Conservation (phyloP, 768 basidiomycete genomes). For the Hygrophorus pudorinus region DNA sequence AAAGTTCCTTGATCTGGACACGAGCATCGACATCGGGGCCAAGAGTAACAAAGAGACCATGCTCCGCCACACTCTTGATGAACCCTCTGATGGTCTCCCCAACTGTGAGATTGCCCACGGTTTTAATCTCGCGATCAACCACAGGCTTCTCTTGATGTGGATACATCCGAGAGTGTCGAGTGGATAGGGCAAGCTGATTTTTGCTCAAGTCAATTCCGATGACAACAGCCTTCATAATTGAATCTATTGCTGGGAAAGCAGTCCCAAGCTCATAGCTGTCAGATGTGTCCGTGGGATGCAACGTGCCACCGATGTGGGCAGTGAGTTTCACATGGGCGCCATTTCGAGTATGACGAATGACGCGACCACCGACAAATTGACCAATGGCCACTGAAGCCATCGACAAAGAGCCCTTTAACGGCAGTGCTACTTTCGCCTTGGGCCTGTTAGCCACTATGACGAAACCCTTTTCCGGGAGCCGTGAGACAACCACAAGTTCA, state of each 20-base stretch:
- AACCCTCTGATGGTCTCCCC: constrained; percentile 82
- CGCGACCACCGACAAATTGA: constrained; percentile 71
- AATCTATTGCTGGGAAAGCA: constrained; percentile 51
- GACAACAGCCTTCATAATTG: constrained; percentile 62
- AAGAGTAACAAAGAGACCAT: constrained; percentile 83
- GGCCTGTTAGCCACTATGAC: constrained; percentile 76
- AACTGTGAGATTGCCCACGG: constrained; percentile 49
- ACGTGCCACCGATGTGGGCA: constrained; percentile 56
- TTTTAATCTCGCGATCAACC: constrained; percentile 60
- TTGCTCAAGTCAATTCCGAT: constrained; percentile 56
- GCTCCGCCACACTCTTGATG: constrained; percentile 77
- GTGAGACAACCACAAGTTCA: constrained; percentile 81
- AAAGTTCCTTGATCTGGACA: constrained; percentile 88
- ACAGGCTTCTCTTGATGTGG: constrained; percentile 39
- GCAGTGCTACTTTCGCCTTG: constrained; percentile 38
- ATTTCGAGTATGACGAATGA: constrained; percentile 59
- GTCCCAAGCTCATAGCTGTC: constrained; percentile 65
- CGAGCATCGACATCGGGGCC: constrained; percentile 81
- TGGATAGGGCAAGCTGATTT: constrained; percentile 71
- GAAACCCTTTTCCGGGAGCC: constrained; percentile 76
- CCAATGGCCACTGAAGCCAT: constrained; percentile 63
- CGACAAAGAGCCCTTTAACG: constrained; percentile 42
- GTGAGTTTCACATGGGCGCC: constrained; percentile 76
- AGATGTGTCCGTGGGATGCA: constrained; percentile 73
- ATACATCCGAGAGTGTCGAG: constrained; percentile 60